These are phyloP conservation scores for Coprinellus micaceus DNA, from an alignment of 768 basidiomycete genomes.

Conservation along the genomic window DNA sequence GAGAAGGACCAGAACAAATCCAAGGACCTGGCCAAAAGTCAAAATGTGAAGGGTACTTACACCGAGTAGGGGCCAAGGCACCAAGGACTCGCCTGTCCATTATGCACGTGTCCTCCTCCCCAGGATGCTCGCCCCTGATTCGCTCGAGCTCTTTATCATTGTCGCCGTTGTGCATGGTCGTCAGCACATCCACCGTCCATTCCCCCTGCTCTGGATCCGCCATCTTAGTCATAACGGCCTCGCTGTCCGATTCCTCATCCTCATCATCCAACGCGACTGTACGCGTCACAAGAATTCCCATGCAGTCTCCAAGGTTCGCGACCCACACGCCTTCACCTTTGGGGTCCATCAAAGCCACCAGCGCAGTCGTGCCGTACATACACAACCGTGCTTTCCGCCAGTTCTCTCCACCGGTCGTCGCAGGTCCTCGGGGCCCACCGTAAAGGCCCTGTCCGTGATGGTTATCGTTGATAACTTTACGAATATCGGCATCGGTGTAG, in stretches of 20 bases:
- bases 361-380: constrained; percentile 78
- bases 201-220: constrained; percentile 34
- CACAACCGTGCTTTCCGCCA: constrained; percentile 64
- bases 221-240: neutral
- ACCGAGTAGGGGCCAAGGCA: constrained; percentile 73
- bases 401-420: constrained; percentile 38
- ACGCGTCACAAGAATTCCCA: constrained; percentile 49
- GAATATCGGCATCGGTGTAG: constrained; percentile 55
- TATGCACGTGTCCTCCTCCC: constrained; percentile 62
- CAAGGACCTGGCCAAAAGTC: constrained; percentile 8
- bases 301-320: constrained; percentile 79
- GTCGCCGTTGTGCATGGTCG: constrained; percentile 66
- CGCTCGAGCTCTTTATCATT: constrained; percentile 65
- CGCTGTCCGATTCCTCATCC: neutral
- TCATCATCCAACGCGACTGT: constrained; percentile 7
- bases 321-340: constrained; percentile 69
- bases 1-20: constrained; percentile 8
- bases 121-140: constrained; percentile 58
- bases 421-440: neutral
- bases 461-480: constrained; percentile 62
- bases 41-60: constrained; percentile 38
- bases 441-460: constrained; percentile 15
- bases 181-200: constrained; percentile 62
- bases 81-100: constrained; percentile 68
- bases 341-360: constrained; percentile 71